These are phyloP conservation scores for Suhomyces bribrorum DNA, from an alignment of 1,139 yeast genomes.

Conservation along the genomic window DNA sequence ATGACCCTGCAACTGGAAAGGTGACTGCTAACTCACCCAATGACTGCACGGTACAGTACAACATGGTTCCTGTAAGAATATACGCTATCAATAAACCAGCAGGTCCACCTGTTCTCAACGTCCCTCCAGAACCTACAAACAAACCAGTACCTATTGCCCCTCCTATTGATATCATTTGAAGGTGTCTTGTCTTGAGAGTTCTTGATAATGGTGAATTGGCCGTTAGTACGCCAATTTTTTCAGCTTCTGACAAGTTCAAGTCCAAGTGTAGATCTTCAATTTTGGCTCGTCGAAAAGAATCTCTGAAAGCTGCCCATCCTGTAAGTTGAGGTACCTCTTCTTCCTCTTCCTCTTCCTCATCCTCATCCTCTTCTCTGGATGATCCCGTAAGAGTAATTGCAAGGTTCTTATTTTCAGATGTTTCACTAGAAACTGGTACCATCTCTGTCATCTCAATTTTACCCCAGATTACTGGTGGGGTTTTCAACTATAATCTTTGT, in stretches of 20 bases:
- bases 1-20: constrained; percentile 77
- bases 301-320: constrained; percentile 46
- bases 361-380: not conserved
- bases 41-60: constrained; percentile 72
- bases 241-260: constrained; percentile 62
- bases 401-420: not conserved
- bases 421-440: not conserved
- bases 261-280: constrained; percentile 53
- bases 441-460: too few relatives aligned
- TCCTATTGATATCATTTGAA: constrained; percentile 83
- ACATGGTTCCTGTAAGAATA: constrained; percentile 62
- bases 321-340: constrained; percentile 24
- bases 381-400: not conserved
- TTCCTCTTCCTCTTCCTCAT: constrained; percentile 20
- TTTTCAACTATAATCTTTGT: not conserved
- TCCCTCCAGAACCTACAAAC: constrained; percentile 73
- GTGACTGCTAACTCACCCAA: constrained; percentile 79
- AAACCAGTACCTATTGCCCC: constrained; percentile 82
- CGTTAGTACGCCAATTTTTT: constrained; percentile 62
- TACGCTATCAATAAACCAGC: constrained; percentile 71
- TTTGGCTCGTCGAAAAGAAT: constrained; percentile 57
- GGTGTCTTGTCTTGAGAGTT: constrained; percentile 58
- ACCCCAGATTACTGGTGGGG: not conserved
- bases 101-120: constrained; percentile 73
- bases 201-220: constrained; percentile 69